phyloP scores from a whole-genome alignment of 768 basidiomycete species.

The Tylopilus felleus region DNA sequence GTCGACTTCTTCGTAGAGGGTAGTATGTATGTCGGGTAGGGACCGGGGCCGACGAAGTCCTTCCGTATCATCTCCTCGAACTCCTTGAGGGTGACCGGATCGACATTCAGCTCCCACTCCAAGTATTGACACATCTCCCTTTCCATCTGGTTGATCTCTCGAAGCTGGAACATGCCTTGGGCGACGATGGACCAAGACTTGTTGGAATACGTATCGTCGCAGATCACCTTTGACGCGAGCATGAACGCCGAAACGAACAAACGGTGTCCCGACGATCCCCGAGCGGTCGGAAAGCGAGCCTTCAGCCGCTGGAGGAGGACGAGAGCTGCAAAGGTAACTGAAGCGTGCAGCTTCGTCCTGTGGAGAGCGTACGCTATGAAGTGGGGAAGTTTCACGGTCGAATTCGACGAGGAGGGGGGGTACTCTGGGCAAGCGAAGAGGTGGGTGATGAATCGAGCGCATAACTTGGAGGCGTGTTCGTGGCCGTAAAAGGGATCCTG shows the following conservation, averaged over 20 bases:
- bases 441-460: constrained; percentile 77
- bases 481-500: constrained; percentile 52
- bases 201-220: constrained; percentile 93
- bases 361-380: constrained; percentile 70
- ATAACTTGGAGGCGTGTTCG: constrained; percentile 64
- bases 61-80: constrained; percentile 59
- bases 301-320: constrained; percentile 65
- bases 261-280: constrained; percentile 69
- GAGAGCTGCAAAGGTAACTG: constrained; percentile 41
- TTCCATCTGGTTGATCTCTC: constrained; percentile 82
- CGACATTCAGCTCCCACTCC: constrained; percentile 87
- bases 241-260: constrained; percentile 73
- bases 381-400: constrained; percentile 40
- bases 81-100: constrained; percentile 53
- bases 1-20: constrained; percentile 62
- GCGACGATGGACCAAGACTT: constrained; percentile 91
- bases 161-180: constrained; percentile 75
- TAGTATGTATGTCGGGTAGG: constrained; percentile 63
- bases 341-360: constrained; percentile 57
- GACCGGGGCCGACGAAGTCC: constrained; percentile 55
- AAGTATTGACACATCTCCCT: constrained; percentile 82
- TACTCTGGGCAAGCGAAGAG: constrained; percentile 85
- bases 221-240: constrained; percentile 77
- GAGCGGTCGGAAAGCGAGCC: constrained; percentile 70
- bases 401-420: constrained; percentile 46